Base-by-base conservation (phyloP, 805 yeast genomes). In the Starmerella floris region DNA sequence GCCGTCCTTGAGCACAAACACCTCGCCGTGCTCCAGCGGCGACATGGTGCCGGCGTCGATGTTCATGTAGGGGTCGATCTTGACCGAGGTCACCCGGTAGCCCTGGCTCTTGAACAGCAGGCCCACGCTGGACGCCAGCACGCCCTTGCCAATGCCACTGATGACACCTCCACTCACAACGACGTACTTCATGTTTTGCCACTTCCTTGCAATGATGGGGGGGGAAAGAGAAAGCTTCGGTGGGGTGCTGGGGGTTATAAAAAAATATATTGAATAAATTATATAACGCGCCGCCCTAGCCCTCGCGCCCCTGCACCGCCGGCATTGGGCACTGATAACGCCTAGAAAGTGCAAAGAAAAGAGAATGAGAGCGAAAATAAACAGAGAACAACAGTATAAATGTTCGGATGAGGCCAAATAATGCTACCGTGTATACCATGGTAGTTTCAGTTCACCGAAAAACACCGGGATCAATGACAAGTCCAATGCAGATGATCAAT, bases 41-140 rank as follows among this genome's bases (percentile, higher is more conserved):
- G 95, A 83, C 99, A 91, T 91, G 35, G 99, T 91, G 56, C 99
- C 99, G 31, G 99, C 99, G 68, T 91, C 99, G 54, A 91, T 84
- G 67, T 91, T 91, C 94, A 91, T 83, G 66, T 91, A 91, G 32
- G 99, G 99, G 68, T 91, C 99, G 58, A 91, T 91, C 65, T 91
- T 91, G 68, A 91, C 88, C 15, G 97, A 85, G 3, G 98, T 88
- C 49, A 88, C 97, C 60, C 94, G 79, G 57, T 82, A 72, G 48
- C 99, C 99, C 45, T 83, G 67, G 32, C 98, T 87, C 64, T 91
- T 91, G 65, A 91, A 73, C 51, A 91, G 64, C 66, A 91, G 76
- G 48, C 99, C 99, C 27, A 97, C 91, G 47, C 96, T 84, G 28
- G 96, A 85, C 48, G 99, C 98, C 44, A 65, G 72, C 50, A 91